Percentiles rank a stretch among this genome's conserved stretches.
phyloP scores from a whole-genome alignment of 805 yeast genomes.

The Monosporozyma solicola region DNA sequence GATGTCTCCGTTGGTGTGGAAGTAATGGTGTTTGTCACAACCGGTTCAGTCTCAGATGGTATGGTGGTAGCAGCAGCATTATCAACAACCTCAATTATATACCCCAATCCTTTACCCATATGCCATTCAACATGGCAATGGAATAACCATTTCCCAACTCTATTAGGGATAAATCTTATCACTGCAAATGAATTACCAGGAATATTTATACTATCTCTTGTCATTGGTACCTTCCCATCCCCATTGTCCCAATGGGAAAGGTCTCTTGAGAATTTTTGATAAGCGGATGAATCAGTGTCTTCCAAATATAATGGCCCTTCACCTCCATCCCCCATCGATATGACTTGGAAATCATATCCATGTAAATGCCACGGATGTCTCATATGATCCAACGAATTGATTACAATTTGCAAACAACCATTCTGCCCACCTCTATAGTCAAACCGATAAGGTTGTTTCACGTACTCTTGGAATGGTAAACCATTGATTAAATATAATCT shows the following conservation, averaged over 20 bases:
- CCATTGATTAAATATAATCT: constrained; percentile 42
- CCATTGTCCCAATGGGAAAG: constrained; percentile 16
- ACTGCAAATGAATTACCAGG: constrained; percentile 48
- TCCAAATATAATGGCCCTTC: constrained; percentile 29
- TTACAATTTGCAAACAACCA: constrained; percentile 48
- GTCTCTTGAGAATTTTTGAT: constrained; percentile 23
- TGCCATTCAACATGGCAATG: constrained; percentile 77
- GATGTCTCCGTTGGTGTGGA: neutral
- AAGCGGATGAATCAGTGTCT: constrained; percentile 35
- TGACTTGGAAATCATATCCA: constrained; percentile 49
- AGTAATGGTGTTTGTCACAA: neutral
- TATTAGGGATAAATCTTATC: constrained; percentile 51
- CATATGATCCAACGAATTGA: constrained; percentile 60
- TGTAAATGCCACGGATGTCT: constrained; percentile 60
- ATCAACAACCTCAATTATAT: constrained; percentile 30
- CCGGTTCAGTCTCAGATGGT: neutral
- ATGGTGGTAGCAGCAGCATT: neutral
- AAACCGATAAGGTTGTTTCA: constrained; percentile 31
- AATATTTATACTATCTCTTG: constrained; percentile 57
- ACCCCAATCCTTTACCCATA: constrained; percentile 53
- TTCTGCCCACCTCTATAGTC: constrained; percentile 20
- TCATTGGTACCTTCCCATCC: constrained; percentile 38
- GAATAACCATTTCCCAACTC: constrained; percentile 74
- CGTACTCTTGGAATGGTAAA: constrained; percentile 50
- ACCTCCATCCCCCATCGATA: constrained; percentile 39